A percentile compares a stretch with the other conserved stretches of the same genome.
phyloP scores from a whole-genome alignment of 805 yeast genomes.

The Wickerhamiella hasegawae region DNA sequence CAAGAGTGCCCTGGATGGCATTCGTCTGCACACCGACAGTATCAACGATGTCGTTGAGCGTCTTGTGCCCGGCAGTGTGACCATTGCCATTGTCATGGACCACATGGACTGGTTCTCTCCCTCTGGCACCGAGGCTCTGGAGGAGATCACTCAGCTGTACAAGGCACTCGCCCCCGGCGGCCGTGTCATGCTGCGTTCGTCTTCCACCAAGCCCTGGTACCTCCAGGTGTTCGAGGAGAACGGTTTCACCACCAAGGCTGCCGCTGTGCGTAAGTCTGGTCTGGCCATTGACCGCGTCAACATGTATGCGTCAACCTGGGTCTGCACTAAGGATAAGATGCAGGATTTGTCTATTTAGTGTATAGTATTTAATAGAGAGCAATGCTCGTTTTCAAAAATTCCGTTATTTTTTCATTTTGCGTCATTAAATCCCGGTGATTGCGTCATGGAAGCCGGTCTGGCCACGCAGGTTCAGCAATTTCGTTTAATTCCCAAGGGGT shows the following conservation, averaged over 20 bases:
- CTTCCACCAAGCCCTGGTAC: slow-evolving; percentile 65
- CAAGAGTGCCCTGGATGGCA: slow-evolving; percentile 43
- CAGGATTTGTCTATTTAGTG: slow-evolving; percentile 1
- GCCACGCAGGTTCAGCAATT: too few species aligned
- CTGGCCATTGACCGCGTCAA: slow-evolving; percentile 61
- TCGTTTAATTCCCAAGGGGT: too few species aligned
- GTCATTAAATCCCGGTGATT: too few species aligned
- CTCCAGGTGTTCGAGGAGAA: slow-evolving; percentile 45
- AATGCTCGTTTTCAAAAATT: too few species aligned
- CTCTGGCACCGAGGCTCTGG: slow-evolving; percentile 41
- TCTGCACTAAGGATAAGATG: slow-evolving; percentile 37
- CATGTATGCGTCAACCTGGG: slow-evolving; percentile 85
- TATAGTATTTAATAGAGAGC: too few species aligned
- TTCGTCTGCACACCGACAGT: slow-evolving; percentile 67
- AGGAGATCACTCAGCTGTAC: slow-evolving; percentile 49
- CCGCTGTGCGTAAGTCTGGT: slow-evolving; percentile 49
- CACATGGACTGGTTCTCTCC: slow-evolving; percentile 88
- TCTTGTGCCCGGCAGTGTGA: slow-evolving; percentile 42
- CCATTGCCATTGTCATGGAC: slow-evolving; percentile 74
- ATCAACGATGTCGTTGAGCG: slow-evolving; percentile 61
- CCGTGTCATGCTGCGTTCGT: slow-evolving; percentile 61
- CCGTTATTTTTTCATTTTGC: too few species aligned
- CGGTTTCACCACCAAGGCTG: slow-evolving; percentile 57
- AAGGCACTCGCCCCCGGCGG: slow-evolving; percentile 52
- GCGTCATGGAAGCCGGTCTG: too few species aligned